A percentile compares a stretch with the other conserved stretches of the same genome.
Conservation (phyloP, 2,329 filamentous ascomycete genomes). For the Phialocephala sp. region DNA sequence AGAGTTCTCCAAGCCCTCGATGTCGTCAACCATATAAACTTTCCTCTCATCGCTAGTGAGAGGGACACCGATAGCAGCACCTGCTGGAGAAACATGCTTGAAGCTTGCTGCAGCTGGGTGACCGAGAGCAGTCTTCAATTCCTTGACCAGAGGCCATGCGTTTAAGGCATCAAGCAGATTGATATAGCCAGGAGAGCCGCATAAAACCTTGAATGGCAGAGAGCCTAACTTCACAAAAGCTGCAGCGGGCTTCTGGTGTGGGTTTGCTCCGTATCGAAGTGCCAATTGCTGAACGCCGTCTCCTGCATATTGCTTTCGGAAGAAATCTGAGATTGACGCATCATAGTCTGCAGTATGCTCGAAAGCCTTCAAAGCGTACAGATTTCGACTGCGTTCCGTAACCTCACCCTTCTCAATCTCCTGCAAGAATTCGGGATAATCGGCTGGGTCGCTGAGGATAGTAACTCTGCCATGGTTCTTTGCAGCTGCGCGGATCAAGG, state of each 20-base stretch:
- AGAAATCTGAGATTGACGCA: conserved; percentile 91
- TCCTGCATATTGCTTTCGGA: conserved; percentile 93
- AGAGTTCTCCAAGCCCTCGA: conserved; percentile 85
- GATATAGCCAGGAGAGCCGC: conserved; percentile 92
- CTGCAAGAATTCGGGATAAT: conserved; percentile 93
- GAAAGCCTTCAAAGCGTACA: conserved; percentile 96
- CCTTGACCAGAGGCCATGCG: conserved; percentile 95
- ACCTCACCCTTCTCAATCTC: conserved; percentile 90
- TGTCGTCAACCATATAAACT: conserved; percentile 98
- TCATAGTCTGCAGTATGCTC: conserved; percentile 99
- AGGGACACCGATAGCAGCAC: conserved; percentile 90
- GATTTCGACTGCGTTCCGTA: conserved; percentile 81
- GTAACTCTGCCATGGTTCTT: conserved; percentile 98
- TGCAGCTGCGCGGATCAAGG: conserved; percentile 91
- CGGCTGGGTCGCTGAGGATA: conserved; percentile 90
- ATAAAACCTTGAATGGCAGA: conserved; percentile 93
- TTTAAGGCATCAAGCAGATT: conserved; percentile 97
- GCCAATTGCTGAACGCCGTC: conserved; percentile 82
- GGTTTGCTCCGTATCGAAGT: conserved; percentile 95
- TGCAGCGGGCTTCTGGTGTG: conserved; percentile 95
- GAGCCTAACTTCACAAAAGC: conserved; percentile 75
- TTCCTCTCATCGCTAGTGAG: conserved; percentile 88
- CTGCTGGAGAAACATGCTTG: conserved; percentile 98
- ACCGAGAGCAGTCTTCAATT: conserved; percentile 86
- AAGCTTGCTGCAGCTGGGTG: conserved; percentile 94